These are phyloP conservation scores for Creolimax fragrantissima DNA, from an alignment of 78 protist genomes.

Conservation along the genomic window DNA sequence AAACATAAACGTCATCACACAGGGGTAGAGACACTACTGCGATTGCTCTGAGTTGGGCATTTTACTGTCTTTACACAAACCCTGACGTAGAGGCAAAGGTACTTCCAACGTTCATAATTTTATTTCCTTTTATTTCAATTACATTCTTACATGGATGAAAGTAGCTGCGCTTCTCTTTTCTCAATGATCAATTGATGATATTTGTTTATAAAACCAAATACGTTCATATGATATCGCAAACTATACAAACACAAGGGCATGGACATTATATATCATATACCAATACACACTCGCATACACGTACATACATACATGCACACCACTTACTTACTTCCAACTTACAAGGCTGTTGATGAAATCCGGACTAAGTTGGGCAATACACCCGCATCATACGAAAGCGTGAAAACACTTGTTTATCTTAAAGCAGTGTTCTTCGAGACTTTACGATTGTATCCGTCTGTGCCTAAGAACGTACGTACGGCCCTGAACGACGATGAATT, in stretches of 20 bases:
- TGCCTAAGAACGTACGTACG: background rate
- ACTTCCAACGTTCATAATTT: background rate
- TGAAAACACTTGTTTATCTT: background rate
- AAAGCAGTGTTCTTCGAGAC: constrained; percentile 24
- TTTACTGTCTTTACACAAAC: background rate
- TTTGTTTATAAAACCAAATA: too few species aligned
- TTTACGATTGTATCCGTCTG: constrained; percentile 21
- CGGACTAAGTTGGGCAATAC: background rate
- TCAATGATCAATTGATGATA: too few species aligned
- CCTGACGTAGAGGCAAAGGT: constrained; percentile 5
- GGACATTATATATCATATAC: too few species aligned
- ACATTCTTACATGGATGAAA: too few species aligned
- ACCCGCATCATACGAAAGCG: background rate
- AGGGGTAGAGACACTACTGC: constrained; percentile 16
- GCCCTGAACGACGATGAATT: constrained; percentile 13
- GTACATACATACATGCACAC: too few species aligned
- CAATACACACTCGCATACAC: too few species aligned
- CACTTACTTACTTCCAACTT: too few species aligned
- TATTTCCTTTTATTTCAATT: too few species aligned
- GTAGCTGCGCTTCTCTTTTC: too few species aligned
- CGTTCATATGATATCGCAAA: too few species aligned
- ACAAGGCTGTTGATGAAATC: background rate
- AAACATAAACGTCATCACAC: background rate
- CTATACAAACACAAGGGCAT: too few species aligned
- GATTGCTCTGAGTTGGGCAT: background rate